Base-by-base conservation (phyloP, 179 eudicot species). In the Silene noctiflora region DNA sequence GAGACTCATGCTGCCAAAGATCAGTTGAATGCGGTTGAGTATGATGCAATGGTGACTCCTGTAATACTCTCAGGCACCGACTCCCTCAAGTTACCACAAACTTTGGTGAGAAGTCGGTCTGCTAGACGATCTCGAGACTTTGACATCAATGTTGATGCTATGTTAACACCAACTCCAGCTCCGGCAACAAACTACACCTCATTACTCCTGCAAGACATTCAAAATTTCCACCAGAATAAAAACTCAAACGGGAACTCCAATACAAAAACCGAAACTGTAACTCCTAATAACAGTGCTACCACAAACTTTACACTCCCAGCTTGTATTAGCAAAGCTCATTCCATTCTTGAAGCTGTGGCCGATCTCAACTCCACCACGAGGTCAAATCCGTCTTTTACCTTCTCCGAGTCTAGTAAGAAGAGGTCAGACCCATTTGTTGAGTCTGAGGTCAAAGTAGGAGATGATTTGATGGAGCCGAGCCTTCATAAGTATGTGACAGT, bases 321-420 rank as follows among this genome's bases (percentile, higher is more conserved):
- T 39, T 88, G 94, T 72, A 78, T 89, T 27, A 83, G 86, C 67
- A 91, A 95, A 73, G 98, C 94, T 21, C 75, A 84, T 81, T 92
- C 98, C 12, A 91, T 94, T 33, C 81, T 94, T 13, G 97, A 92
- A 65, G 98, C 98, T 31, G 97, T 92, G 25, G 98, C 97, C 0
- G 98, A 94, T 72, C 96, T 94, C 48, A 94, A 90, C 78, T 92
- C 97, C 51, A 79, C 86, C 44, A 86, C 96, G 24, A 51, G 68
- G 22, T 7, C 79, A 3, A 80, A 75, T 48, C 53, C 71, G 33
- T 42, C 75, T 58, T 79, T 31, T 19, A 5, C 60, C 8, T 56
- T 56, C 10, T 56, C 60, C 60, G 62, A 80, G 67, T 67, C n/a
- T 46, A 78, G 72, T 59, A 81, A 79, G 81, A 86, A 79, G 77